These are phyloP conservation scores for Blastocrithidia nonstop DNA, from an alignment of 208 protist genomes.

Conservation along the genomic window DNA sequence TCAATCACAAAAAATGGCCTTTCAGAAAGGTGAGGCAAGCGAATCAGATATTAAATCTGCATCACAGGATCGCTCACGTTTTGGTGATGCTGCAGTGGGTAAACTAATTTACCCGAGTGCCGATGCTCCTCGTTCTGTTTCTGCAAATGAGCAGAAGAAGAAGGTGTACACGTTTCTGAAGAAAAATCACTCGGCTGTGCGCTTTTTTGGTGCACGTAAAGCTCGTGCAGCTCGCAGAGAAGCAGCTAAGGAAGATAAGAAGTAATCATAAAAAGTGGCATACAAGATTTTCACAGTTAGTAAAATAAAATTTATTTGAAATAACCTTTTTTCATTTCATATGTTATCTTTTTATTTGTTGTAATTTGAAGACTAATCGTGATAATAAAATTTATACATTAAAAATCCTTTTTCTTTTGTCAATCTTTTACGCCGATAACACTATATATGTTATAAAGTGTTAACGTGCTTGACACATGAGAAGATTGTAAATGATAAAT, in stretches of 20 bases:
- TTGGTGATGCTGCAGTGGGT: conserved; percentile 54
- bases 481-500: no score
- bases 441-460: no score
- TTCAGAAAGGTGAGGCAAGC: conserved; percentile 59
- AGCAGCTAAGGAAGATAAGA: conserved; percentile 66
- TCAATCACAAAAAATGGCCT: conserved; percentile 79
- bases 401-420: no score
- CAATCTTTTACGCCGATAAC: no score
- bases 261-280: conserved; percentile 15
- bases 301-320: conserved; percentile 8
- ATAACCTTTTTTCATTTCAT: conserved; percentile 7
- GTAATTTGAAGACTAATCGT: conserved; percentile 6
- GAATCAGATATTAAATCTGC: conserved; percentile 59
- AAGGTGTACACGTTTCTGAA: conserved; percentile 87
- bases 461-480: no score
- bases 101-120: conserved; percentile 23
- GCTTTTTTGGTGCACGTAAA: conserved; percentile 82
- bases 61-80: conserved; percentile 56
- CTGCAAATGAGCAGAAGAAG: conserved; percentile 77
- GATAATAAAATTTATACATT: no score
- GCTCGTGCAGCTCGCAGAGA: conserved; percentile 67
- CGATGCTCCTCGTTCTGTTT: conserved; percentile 65
- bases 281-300: no score
- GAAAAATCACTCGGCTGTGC: conserved; percentile 82
- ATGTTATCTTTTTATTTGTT: conserved; percentile 6